These are phyloP conservation scores for Pyrenochaeta sp. DNA, from an alignment of 2,329 filamentous ascomycete species.

Conservation along the genomic window DNA sequence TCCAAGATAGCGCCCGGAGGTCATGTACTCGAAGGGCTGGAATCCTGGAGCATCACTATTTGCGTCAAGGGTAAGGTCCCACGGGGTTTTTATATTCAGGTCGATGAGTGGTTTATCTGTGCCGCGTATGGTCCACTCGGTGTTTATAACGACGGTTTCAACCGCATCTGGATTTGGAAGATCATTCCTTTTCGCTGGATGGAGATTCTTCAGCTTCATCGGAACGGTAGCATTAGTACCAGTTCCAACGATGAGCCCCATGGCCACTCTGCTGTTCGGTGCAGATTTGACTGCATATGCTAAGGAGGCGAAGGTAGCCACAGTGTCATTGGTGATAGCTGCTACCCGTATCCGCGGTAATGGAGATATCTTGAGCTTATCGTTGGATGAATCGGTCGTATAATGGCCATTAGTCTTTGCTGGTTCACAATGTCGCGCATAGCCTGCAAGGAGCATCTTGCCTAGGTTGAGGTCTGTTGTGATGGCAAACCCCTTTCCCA, in stretches of 20 bases:
- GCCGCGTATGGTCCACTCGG: conserved; percentile 83
- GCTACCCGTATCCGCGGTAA: conserved; percentile 73
- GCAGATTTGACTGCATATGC: conserved; percentile 73
- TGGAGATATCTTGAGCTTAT: conserved; percentile 33
- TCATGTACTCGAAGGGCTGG: conserved; percentile 87
- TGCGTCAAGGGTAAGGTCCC: conserved; percentile 73
- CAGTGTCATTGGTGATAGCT: conserved; percentile 82
- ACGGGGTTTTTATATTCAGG: conserved; percentile 69
- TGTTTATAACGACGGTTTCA: conserved; percentile 78
- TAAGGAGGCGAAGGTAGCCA: conserved; percentile 79
- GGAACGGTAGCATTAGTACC: conserved; percentile 83
- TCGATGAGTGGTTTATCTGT: conserved; percentile 71
- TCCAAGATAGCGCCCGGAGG: conserved; percentile 77
- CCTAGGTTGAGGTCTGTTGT: conserved; percentile 67
- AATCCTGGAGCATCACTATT: conserved; percentile 76
- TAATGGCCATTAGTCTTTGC: conserved; percentile 38
- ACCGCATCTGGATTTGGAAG: conserved; percentile 50
- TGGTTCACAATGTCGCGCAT: conserved; percentile 61
- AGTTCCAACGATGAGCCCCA: conserved; percentile 83
- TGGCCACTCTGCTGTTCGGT: conserved; percentile 70
- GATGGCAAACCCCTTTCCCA: conserved; percentile 75
- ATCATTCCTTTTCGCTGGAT: conserved; percentile 64
- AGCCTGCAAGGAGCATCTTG: conserved; percentile 65
- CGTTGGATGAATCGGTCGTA: conserved; percentile 25
- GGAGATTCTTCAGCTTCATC: conserved; percentile 68